A percentile compares a stretch with the other conserved stretches of the same genome.
These are phyloP conservation scores for Penicillium rolfsii DNA, from an alignment of 2,329 filamentous ascomycete genomes.

Conservation along the genomic window DNA sequence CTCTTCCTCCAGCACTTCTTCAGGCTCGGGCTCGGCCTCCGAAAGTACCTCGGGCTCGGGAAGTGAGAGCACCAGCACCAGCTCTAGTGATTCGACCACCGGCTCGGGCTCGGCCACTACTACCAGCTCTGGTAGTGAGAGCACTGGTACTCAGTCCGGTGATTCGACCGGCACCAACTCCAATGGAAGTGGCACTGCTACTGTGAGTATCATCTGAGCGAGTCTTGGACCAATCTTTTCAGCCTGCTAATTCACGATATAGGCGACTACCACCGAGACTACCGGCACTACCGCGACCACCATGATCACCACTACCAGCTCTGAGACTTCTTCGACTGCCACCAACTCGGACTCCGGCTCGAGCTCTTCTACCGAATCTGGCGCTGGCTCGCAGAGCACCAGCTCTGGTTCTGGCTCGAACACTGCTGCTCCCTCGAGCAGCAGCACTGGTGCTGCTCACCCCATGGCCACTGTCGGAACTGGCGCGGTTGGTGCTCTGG, in stretches of 20 bases:
- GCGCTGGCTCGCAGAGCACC: constrained; percentile 17
- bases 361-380: constrained; percentile 16
- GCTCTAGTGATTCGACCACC: not conserved
- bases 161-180: constrained; percentile 8
- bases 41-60: constrained; percentile 10
- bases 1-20: not conserved
- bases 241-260: not conserved
- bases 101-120: constrained; percentile 16
- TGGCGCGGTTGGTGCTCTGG: constrained; percentile 44
- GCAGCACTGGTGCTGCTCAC: constrained; percentile 30
- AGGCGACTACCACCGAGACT: constrained; percentile 15
- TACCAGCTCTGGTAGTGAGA: constrained; percentile 17
- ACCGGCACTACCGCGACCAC: constrained; percentile 26
- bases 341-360: constrained; percentile 23
- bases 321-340: constrained; percentile 28
- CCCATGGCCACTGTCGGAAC: constrained; percentile 37
- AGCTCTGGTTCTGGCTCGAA: constrained; percentile 13
- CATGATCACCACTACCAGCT: constrained; percentile 29
- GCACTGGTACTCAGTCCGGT: constrained; percentile 3
- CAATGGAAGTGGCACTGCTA: constrained; percentile 20
- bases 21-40: constrained; percentile 20
- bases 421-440: constrained; percentile 19
- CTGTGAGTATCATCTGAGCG: constrained; percentile 24
- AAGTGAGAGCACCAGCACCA: constrained; percentile 8
- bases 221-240: not conserved